These are phyloP conservation scores for Solanum sejunctum DNA, from an alignment of 257 asterid species.

Conservation along the genomic window DNA sequence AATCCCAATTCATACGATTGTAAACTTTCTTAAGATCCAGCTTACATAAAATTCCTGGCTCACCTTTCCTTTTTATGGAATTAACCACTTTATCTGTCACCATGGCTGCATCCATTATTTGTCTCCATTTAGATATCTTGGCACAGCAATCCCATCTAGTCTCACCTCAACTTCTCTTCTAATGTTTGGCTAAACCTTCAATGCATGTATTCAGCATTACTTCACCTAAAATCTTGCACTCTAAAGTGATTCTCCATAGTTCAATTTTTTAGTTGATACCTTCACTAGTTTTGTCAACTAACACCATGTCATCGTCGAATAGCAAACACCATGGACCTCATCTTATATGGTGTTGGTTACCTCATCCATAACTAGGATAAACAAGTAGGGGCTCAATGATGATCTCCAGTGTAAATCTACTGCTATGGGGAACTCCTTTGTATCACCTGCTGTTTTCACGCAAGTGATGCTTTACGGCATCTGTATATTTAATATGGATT, in stretches of 20 bases:
- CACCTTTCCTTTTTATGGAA: neutral
- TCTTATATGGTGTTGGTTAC: neutral
- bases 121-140: neutral
- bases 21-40: neutral
- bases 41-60: neutral
- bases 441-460: neutral
- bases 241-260: neutral
- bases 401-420: neutral
- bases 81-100: neutral
- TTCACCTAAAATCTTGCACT: neutral
- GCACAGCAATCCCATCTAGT: neutral
- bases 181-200: neutral
- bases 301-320: neutral
- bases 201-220: neutral
- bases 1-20: neutral
- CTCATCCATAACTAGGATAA: neutral
- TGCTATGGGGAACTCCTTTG: neutral
- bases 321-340: neutral
- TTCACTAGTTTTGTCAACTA: neutral
- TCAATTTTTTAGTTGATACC: neutral
- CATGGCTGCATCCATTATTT: neutral
- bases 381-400: neutral
- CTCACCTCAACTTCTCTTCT: neutral
- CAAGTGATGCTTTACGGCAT: neutral
- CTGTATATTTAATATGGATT: neutral